These are phyloP conservation scores for Wickerhamiella siamensis DNA, from an alignment of 805 yeast species.

Conservation along the genomic window DNA sequence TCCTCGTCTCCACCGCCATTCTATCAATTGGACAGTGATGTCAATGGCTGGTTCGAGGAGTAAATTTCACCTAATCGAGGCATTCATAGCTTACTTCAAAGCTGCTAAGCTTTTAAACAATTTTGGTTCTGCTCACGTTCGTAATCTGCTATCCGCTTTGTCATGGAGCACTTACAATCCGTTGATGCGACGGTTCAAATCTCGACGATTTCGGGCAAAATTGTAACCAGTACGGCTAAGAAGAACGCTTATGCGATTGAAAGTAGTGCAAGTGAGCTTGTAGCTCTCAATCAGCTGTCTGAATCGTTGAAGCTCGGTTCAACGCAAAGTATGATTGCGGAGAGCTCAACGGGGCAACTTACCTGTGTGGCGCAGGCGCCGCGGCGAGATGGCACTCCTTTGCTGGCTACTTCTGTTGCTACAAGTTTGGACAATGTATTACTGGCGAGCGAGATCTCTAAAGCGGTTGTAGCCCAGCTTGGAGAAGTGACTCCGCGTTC, in stretches of 20 bases:
- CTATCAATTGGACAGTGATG: neutral
- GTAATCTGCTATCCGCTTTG: neutral
- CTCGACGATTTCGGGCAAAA: constrained; percentile 6
- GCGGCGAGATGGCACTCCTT: neutral
- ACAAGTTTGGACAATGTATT: constrained; percentile 6
- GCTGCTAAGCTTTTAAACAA: neutral
- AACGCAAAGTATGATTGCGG: constrained; percentile 9
- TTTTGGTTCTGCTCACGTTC: neutral
- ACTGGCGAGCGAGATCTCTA: constrained; percentile 6
- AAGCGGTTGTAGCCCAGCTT: neutral
- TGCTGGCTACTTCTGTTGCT: constrained; percentile 5
- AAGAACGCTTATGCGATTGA: neutral
- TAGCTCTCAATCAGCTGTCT: constrained; percentile 9
- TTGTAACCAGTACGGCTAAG: constrained; percentile 1
- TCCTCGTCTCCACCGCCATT: constrained; percentile 1
- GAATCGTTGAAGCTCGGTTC: constrained; percentile 14
- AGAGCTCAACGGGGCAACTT: constrained; percentile 1
- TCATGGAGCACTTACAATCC: neutral
- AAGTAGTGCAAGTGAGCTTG: constrained; percentile 5
- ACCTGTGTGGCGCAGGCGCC: constrained; percentile 5
- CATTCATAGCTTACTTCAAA: too few relatives aligned
- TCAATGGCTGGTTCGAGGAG: neutral
- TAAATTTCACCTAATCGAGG: too few relatives aligned
- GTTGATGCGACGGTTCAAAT: constrained; percentile 9
- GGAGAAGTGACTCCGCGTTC: neutral